phyloP scores from a whole-genome alignment of 176 grass and related monocot species.

The Tillandsia fasciculata region DNA sequence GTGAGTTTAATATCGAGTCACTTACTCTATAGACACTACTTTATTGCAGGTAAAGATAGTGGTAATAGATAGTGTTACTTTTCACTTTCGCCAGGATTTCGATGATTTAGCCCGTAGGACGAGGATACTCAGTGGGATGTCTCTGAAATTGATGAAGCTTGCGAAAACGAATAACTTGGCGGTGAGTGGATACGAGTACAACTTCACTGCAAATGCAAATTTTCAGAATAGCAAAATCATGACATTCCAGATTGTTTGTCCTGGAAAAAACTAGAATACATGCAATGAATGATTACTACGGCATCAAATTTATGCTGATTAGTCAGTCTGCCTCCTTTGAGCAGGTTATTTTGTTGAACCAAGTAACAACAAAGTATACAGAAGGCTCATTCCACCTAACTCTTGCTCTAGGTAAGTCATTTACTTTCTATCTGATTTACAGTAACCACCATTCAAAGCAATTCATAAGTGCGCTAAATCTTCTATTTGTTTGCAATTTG shows the following conservation, averaged over 20 bases:
- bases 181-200: constrained; percentile 29
- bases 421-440: constrained; percentile 2
- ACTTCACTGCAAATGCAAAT: neutral
- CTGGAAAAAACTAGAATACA: neutral
- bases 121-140: constrained; percentile 73
- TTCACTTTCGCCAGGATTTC: constrained; percentile 98
- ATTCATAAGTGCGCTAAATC: neutral
- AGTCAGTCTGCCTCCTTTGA: constrained; percentile 17
- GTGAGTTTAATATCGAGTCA: constrained; percentile 1
- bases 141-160: constrained; percentile 82
- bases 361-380: constrained; percentile 90
- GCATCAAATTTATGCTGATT: neutral
- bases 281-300: no score
- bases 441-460: neutral
- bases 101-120: constrained; percentile 79
- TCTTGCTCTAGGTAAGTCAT: constrained; percentile 70
- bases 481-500: neutral
- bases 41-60: constrained; percentile 59
- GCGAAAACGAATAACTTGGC: constrained; percentile 55
- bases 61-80: constrained; percentile 87
- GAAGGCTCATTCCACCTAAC: constrained; percentile 88
- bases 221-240: neutral
- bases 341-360: constrained; percentile 91
- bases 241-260: neutral
- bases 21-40: constrained; percentile 10